Base-by-base conservation (phyloP, 2,329 filamentous ascomycete genomes). In the Colletotrichum gigasporum region DNA sequence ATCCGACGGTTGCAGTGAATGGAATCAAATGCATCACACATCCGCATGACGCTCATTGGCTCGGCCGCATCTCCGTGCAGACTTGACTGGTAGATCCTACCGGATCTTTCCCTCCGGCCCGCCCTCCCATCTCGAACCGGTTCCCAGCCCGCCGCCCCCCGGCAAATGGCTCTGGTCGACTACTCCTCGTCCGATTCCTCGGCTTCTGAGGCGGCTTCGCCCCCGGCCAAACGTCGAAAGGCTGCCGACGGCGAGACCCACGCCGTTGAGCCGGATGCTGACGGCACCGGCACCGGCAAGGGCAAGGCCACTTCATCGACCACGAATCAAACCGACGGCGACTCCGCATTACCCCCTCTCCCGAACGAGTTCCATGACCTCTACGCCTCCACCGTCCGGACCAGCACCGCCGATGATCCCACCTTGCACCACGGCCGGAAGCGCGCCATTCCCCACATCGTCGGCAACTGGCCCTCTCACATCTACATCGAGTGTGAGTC, bases 381-480 rank as follows among this genome's bases (percentile, higher is more conserved):
- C 57, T 98, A 99, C 78, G 91, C 94, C 26, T 90, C 92, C 10
- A 92, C 90, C 39, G 90, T 92, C 53, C 89, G 95, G 67, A 83
- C 91, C 67, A 92, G 91, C 76, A 90, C 90, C 39, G 84, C 83
- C 70, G 96, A 98, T 78, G 91, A 97, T 73, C 94, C 95, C 1
- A 83, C 85, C 64, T 82, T 98, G 62, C 96, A 99, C 76, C 91
- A 91, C 30, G 96, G 96, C 56, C 89, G 95, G 45, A 93, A 90
- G 73, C 87, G 96, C 41, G 86, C 90, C 61, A 91, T 89, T 50
- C 94, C 95, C 22, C 96, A 99, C 77, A 83, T 95, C 24, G 87
- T 89, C 63, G 96, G 96, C 65, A 93, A 94, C 76, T 99, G 96
- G 96, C 93, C 95, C 1, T 93, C 90, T 32, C 95, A 98, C 78